These are phyloP conservation scores for Leccinum longicurvipes DNA, from an alignment of 768 basidiomycete genomes.

Conservation along the genomic window DNA sequence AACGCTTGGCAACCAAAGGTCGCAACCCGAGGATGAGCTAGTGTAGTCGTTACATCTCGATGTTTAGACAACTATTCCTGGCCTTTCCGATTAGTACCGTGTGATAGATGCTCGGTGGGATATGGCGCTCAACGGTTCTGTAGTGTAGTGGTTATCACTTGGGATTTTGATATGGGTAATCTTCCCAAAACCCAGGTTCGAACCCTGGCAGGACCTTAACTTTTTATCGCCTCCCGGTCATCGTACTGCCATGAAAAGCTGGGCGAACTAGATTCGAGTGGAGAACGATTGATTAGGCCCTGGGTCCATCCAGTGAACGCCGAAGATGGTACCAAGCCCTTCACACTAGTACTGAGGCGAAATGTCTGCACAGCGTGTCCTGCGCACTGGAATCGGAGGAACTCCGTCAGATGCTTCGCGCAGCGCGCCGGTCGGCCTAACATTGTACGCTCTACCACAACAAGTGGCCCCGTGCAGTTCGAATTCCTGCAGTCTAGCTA, in stretches of 20 bases:
- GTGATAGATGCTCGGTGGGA: neutral
- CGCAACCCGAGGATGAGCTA: conserved; percentile 39
- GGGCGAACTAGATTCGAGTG: too few species aligned
- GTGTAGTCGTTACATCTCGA: neutral
- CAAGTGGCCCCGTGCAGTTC: neutral
- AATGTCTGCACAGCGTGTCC: too few species aligned
- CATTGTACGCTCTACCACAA: neutral
- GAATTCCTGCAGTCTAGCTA: neutral
- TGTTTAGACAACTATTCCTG: neutral
- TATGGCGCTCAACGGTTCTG: conserved; percentile 6
- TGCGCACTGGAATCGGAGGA: too few species aligned
- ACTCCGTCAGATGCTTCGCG: too few species aligned
- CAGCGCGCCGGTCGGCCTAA: neutral
- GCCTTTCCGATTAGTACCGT: neutral
- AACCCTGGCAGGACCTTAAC: conserved; percentile 23
- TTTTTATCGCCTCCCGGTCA: conserved; percentile 3
- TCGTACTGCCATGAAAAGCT: neutral
- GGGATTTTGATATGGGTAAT: conserved; percentile 18
- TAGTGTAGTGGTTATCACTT: conserved; percentile 30
- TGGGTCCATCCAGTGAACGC: too few species aligned
- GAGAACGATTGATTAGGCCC: too few species aligned
- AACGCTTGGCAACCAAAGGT: conserved; percentile 81
- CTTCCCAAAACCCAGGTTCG: conserved; percentile 26
- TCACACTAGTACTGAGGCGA: too few species aligned
- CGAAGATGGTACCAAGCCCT: too few species aligned